Percentiles rank a stretch among this genome's conserved stretches.
Conservation (phyloP, 2,329 filamentous ascomycete genomes). For the Cytospora leucostoma region DNA sequence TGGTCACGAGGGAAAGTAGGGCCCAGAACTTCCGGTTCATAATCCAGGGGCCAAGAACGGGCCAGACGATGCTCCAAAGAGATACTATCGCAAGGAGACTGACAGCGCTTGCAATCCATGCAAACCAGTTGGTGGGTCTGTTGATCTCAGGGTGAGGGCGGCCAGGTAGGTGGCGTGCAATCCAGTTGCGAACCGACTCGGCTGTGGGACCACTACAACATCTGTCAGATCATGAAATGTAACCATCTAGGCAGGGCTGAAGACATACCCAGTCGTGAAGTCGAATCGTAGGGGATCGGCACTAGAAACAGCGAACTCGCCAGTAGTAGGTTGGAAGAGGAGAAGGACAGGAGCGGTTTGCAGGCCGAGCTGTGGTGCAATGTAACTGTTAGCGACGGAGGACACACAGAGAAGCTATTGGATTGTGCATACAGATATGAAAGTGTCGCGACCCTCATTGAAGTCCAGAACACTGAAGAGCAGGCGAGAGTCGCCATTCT, state of each 20-base stretch:
- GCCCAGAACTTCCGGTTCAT: slow-evolving; percentile 96
- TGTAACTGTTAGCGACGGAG: slow-evolving; percentile 4
- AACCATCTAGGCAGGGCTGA: background rate
- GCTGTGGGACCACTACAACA: slow-evolving; percentile 66
- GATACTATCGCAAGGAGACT: slow-evolving; percentile 61
- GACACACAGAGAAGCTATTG: background rate
- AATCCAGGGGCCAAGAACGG: slow-evolving; percentile 77
- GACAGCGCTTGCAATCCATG: slow-evolving; percentile 68
- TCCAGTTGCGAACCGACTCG: slow-evolving; percentile 77
- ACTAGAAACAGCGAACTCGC: slow-evolving; percentile 73
- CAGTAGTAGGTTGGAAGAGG: slow-evolving; percentile 81
- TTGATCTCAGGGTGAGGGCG: slow-evolving; percentile 75
- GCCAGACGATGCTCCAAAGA: slow-evolving; percentile 66
- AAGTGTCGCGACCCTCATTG: slow-evolving; percentile 76
- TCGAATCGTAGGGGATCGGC: slow-evolving; percentile 77
- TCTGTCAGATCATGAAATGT: slow-evolving; percentile 1
- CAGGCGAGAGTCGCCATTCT: slow-evolving; percentile 68
- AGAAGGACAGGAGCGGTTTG: slow-evolving; percentile 92
- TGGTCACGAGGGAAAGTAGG: slow-evolving; percentile 80
- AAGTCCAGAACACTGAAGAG: slow-evolving; percentile 90
- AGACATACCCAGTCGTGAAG: slow-evolving; percentile 73
- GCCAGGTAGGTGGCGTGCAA: slow-evolving; percentile 75
- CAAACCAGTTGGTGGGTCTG: slow-evolving; percentile 85
- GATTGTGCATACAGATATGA: slow-evolving; percentile 71
- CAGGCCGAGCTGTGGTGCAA: slow-evolving; percentile 69